A percentile compares a stretch with the other conserved stretches of the same genome.
These are phyloP conservation scores for Plantago elongata DNA, from an alignment of 257 asterid species.

Conservation along the genomic window DNA sequence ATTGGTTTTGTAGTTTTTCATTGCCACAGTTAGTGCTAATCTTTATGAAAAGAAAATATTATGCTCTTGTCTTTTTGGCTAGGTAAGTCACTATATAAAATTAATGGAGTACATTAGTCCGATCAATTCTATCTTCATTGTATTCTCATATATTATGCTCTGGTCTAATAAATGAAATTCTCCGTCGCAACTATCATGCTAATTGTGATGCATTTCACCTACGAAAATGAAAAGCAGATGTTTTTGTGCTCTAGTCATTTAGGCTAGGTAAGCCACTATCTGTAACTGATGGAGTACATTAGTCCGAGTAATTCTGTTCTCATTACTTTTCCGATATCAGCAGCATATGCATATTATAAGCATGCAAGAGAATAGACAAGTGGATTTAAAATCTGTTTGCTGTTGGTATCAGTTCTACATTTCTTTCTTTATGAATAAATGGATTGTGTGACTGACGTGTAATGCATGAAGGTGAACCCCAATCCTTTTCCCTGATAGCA, in stretches of 20 bases:
- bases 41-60: slow-evolving; percentile 10
- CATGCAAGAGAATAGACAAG: slow-evolving; percentile 27
- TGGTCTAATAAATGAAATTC: too few relatives aligned
- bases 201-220: too few relatives aligned
- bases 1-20: background rate
- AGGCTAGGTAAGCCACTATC: slow-evolving; percentile 4
- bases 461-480: slow-evolving; percentile 22
- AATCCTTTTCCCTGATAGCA: slow-evolving; percentile 25
- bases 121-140: background rate
- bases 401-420: slow-evolving; percentile 30
- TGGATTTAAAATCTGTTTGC: slow-evolving; percentile 20
- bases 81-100: background rate
- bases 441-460: slow-evolving; percentile 30
- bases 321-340: background rate
- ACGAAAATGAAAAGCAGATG: slow-evolving; percentile 2
- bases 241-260: slow-evolving; percentile 2
- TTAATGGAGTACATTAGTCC: background rate
- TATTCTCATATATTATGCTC: background rate
- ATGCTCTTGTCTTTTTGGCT: slow-evolving; percentile 3
- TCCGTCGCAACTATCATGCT: too few relatives aligned
- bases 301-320: slow-evolving; percentile 1
- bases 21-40: background rate
- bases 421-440: slow-evolving; percentile 18
- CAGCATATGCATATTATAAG: slow-evolving; percentile 14
- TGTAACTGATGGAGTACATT: background rate